phyloP scores from a whole-genome alignment of 345 rosid genomes.

The Passiflora organensis region DNA sequence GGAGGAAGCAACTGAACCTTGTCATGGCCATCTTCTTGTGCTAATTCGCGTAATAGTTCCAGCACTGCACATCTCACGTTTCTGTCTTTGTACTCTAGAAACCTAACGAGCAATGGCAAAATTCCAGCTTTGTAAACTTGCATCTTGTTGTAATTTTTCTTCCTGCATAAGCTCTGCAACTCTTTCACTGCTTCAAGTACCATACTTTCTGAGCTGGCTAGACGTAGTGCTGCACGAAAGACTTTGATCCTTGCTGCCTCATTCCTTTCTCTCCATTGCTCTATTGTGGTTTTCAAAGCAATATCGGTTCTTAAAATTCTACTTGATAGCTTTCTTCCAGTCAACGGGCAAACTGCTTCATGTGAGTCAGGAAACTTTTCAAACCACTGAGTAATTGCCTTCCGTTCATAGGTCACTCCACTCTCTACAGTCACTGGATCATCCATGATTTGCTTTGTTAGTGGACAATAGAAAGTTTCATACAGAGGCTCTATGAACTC shows the following conservation, averaged over 20 bases:
- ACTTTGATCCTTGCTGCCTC: slow-evolving; percentile 63
- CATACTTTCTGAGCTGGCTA: slow-evolving; percentile 65
- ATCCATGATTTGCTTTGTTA: slow-evolving; percentile 74
- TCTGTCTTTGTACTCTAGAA: slow-evolving; percentile 42
- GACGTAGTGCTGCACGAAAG: slow-evolving; percentile 60
- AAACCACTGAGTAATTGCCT: slow-evolving; percentile 64
- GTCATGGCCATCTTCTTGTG: slow-evolving; percentile 45
- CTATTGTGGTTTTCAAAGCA: slow-evolving; percentile 63
- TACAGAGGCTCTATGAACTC: slow-evolving; percentile 68
- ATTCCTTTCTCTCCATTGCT: slow-evolving; percentile 79
- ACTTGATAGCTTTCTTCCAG: slow-evolving; percentile 44
- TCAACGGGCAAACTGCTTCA: slow-evolving; percentile 53
- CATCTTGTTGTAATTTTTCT: slow-evolving; percentile 41
- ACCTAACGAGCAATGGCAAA: slow-evolving; percentile 50
- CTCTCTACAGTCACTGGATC: slow-evolving; percentile 81
- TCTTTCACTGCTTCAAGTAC: slow-evolving; percentile 62
- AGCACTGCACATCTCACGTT: slow-evolving; percentile 53
- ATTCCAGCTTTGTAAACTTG: slow-evolving; percentile 51
- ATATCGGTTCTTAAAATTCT: slow-evolving; percentile 39
- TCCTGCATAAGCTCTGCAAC: slow-evolving; percentile 54
- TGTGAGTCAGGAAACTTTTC: slow-evolving; percentile 31
- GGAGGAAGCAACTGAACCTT: slow-evolving; percentile 46
- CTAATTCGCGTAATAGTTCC: slow-evolving; percentile 46
- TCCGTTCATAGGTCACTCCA: slow-evolving; percentile 73
- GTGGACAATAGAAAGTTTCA: slow-evolving; percentile 71